Evolutionary conservation across 345 rosid genomes (phyloP).

Genomic region (Populus pruinosa): DNA sequence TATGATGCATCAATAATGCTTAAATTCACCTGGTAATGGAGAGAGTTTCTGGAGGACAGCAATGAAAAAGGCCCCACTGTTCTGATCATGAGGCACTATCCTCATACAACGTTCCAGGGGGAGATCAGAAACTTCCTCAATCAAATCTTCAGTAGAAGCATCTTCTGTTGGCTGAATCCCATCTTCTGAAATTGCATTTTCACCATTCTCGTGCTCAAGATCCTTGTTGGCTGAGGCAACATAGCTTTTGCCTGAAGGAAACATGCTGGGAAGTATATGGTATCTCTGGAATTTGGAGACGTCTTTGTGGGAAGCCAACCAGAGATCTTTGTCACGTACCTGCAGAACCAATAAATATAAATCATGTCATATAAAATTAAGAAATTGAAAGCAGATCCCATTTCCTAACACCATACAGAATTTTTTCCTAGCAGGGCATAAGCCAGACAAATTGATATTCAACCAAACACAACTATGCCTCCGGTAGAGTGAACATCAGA

Average conservation of each 20-base stretch:
- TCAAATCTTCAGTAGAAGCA: slow-evolving; percentile 32
- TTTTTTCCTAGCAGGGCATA: neutral
- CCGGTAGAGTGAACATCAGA: neutral
- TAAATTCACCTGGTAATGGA: slow-evolving; percentile 59
- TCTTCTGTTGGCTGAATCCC: slow-evolving; percentile 19
- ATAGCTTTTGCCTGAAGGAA: slow-evolving; percentile 62
- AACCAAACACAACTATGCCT: neutral
- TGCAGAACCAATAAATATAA: slow-evolving; percentile 15
- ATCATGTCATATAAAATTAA: neutral
- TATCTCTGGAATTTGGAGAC: slow-evolving; percentile 45
- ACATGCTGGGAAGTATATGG: slow-evolving; percentile 68
- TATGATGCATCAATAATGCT: neutral
- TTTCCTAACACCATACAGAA: neutral
- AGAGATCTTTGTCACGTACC: slow-evolving; percentile 67
- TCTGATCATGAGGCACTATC: slow-evolving; percentile 95
- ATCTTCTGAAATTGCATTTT: slow-evolving; percentile 29
- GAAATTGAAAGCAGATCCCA: neutral
- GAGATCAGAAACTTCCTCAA: slow-evolving; percentile 63
- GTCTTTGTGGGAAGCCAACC: slow-evolving; percentile 76
- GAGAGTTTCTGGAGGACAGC: slow-evolving; percentile 78
- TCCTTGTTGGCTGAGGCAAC: slow-evolving; percentile 21
- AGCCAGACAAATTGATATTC: neutral
- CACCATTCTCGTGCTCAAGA: slow-evolving; percentile 32
- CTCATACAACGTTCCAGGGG: slow-evolving; percentile 86
- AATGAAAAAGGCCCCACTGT: slow-evolving; percentile 87